These are phyloP conservation scores for Colletotrichum filicis DNA, from an alignment of 2,329 filamentous ascomycete genomes.

Conservation along the genomic window DNA sequence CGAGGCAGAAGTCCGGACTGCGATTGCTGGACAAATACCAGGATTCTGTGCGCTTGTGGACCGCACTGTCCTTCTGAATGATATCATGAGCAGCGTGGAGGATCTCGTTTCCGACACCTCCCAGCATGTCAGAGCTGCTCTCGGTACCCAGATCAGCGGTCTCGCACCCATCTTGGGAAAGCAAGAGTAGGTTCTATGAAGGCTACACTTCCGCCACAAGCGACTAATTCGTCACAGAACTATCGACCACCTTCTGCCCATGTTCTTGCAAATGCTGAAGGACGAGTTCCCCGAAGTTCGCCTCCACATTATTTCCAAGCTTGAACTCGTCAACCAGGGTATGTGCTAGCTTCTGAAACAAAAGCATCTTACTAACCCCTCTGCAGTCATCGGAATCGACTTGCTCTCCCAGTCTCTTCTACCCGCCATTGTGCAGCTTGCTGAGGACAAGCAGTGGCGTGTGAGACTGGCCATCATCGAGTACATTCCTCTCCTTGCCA, in stretches of 20 bases:
- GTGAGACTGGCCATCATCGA: slow-evolving; percentile 98
- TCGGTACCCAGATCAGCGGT: slow-evolving; percentile 96
- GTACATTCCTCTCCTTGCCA: slow-evolving; percentile 96
- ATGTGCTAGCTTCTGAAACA: slow-evolving; percentile 41
- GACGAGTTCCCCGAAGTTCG: slow-evolving; percentile 98
- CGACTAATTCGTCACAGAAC: slow-evolving; percentile 66
- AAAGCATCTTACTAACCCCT: slow-evolving; percentile 3
- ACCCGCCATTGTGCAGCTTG: slow-evolving; percentile 95
- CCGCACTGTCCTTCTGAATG: slow-evolving; percentile 86
- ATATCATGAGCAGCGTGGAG: slow-evolving; percentile 96
- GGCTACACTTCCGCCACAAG: neutral
- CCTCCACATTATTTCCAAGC: slow-evolving; percentile 99
- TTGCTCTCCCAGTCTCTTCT: slow-evolving; percentile 95
- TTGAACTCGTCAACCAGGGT: slow-evolving; percentile 98
- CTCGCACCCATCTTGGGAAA: slow-evolving; percentile 97
- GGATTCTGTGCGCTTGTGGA: slow-evolving; percentile 95
- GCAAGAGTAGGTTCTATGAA: slow-evolving; percentile 81
- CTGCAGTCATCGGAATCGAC: slow-evolving; percentile 93
- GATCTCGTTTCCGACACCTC: slow-evolving; percentile 96
- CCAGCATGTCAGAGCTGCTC: slow-evolving; percentile 94
- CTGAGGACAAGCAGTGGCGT: slow-evolving; percentile 99
- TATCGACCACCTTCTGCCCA: slow-evolving; percentile 94
- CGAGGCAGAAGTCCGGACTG: slow-evolving; percentile 96
- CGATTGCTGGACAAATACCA: slow-evolving; percentile 96
- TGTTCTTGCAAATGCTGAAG: slow-evolving; percentile 99